Evolutionary conservation across 129 eudicot genomes (phyloP), one percentile per base, ranked within the genome.

Genomic region (Mikania micrantha): DNA sequence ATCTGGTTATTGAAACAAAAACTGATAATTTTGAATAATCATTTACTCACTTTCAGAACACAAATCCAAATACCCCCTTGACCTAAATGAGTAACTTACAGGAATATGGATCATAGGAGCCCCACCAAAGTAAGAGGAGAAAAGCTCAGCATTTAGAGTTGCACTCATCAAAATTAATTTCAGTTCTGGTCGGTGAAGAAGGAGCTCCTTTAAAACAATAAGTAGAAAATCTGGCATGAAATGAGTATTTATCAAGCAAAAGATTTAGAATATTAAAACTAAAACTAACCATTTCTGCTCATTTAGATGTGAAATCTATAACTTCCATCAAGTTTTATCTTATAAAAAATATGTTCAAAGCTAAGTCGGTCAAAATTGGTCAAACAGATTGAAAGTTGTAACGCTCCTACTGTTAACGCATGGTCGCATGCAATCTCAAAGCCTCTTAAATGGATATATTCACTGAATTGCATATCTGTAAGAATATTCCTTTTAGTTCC

Each of bases 141-240:
- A 92, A 62, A 92, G 98, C 75, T 92, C 98, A 53, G 98, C 96
- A 80, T 92, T 85, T 53, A 92, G 78, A 41, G 98, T 92, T 56
- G 98, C 98, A 82, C 98, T 92, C 98, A 92, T 92, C 84, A 92
- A 70, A 74, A 92, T 82, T 80, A 92, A 79, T 79, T 79, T 78
- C 70, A 92, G 66, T 61, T 92, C 98, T 16, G 98, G 96, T 65
- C 96, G 85, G n/a, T 87, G 92, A 60, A 96, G 95, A 82, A 92
- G 98, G 50, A 92, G 96, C 77, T 92, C 98, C 82, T 92, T 92
- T 20, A 92, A 87, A 61, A 92, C 96, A 84, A 92, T 92, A 54
- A 92, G 88, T 72, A 92, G 90, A 75, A 92, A 92, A 82, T 92
- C 98, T 92, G 91, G 48, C 63, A 86, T 13, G 31, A 71, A 76